phyloP scores from a whole-genome alignment of 169 alveolate species.

The Plasmodium berghei region DNA sequence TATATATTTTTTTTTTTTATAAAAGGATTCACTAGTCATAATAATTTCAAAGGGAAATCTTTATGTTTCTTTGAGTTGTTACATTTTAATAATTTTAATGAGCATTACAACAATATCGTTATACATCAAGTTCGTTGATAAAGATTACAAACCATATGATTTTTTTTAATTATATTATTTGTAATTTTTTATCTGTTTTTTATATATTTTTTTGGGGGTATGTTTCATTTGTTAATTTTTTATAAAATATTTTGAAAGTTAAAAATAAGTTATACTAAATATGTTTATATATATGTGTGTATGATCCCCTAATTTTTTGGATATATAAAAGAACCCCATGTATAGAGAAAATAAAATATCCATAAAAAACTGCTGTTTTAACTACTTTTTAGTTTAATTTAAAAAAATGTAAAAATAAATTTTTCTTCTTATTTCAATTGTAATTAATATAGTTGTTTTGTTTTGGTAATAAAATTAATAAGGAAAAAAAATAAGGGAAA shows the following conservation, averaged over 20 bases:
- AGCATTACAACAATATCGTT: conserved; percentile 9
- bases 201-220: background rate
- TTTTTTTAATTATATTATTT: conserved; percentile 27
- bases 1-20: conserved; percentile 14
- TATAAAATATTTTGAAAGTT: background rate
- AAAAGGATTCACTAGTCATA: conserved; percentile 56
- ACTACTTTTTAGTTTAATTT: too few species aligned
- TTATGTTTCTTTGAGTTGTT: conserved; percentile 41
- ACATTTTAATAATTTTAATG: conserved; percentile 14
- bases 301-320: too few species aligned
- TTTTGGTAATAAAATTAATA: too few species aligned
- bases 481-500: too few species aligned
- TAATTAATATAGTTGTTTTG: too few species aligned
- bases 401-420: too few species aligned
- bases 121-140: conserved; percentile 33
- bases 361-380: too few species aligned
- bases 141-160: conserved; percentile 61
- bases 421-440: too few species aligned
- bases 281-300: too few species aligned
- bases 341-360: background rate
- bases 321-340: too few species aligned
- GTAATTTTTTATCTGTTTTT: conserved; percentile 5
- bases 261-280: background rate
- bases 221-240: background rate
- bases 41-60: conserved; percentile 35